phyloP scores from a whole-genome alignment of 2,329 filamentous ascomycete species.

The Fusarium burgessii region DNA sequence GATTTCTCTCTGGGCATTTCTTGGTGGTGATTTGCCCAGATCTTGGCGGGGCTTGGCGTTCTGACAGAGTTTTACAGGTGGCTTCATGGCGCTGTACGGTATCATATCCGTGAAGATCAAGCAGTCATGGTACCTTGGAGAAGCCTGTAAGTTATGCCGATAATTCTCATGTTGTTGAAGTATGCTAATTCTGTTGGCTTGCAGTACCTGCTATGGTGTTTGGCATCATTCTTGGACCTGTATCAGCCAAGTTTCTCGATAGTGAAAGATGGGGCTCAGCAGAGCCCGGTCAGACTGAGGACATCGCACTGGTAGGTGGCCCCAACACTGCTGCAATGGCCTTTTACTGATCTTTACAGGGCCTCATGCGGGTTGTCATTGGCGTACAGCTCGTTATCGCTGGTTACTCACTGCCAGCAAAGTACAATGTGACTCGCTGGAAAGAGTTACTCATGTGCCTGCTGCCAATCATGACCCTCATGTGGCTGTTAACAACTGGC shows the following conservation, averaged over 20 bases:
- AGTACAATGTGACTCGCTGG: slow-evolving; percentile 62
- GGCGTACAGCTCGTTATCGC: slow-evolving; percentile 73
- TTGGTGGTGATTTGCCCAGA: slow-evolving; percentile 5
- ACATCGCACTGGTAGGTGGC: slow-evolving; percentile 55
- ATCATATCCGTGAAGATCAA: slow-evolving; percentile 66
- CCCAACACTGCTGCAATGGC: neutral
- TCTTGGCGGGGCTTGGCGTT: slow-evolving; percentile 15
- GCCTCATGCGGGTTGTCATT: slow-evolving; percentile 69
- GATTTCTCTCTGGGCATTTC: neutral
- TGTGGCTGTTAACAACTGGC: slow-evolving; percentile 69
- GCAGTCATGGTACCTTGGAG: slow-evolving; percentile 64
- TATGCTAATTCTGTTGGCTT: neutral
- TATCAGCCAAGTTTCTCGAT: slow-evolving; percentile 65
- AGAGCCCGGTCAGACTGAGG: slow-evolving; percentile 48
- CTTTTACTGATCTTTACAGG: slow-evolving; percentile 43
- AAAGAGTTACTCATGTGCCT: slow-evolving; percentile 67
- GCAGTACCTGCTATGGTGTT: slow-evolving; percentile 66
- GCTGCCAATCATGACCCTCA: slow-evolving; percentile 70
- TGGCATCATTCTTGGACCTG: slow-evolving; percentile 66
- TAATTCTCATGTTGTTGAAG: fast-evolving
- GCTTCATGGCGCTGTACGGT: slow-evolving; percentile 62
- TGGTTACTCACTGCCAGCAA: slow-evolving; percentile 70
- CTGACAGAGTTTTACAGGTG: slow-evolving; percentile 49
- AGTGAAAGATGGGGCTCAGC: slow-evolving; percentile 47
- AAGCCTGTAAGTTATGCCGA: slow-evolving; percentile 59